phyloP scores from a whole-genome alignment of 768 basidiomycete species.

The Boletus pseudopeckii region DNA sequence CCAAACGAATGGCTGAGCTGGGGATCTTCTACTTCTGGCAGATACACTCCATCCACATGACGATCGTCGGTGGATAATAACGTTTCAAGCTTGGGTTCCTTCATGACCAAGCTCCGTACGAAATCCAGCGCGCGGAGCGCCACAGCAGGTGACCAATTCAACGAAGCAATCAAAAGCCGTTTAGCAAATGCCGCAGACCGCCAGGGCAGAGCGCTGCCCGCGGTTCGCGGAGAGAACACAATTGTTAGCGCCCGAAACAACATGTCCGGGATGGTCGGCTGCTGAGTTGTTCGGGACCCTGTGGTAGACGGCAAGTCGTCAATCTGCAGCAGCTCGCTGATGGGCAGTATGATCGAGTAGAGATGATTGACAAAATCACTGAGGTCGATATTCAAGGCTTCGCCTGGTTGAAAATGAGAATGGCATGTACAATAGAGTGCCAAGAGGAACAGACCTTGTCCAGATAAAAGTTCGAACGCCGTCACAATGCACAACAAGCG shows the following conservation, averaged over 20 bases:
- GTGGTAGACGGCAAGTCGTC: constrained; percentile 45
- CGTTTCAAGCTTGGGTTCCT: constrained; percentile 78
- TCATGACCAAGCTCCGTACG: constrained; percentile 64
- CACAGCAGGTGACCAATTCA: constrained; percentile 74
- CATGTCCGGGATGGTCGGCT: constrained; percentile 55
- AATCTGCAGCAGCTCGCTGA: constrained; percentile 63
- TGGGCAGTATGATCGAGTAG: constrained; percentile 75
- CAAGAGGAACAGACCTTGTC: constrained; percentile 65
- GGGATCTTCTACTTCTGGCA: constrained; percentile 85
- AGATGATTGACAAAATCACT: constrained; percentile 82
- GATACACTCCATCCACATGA: constrained; percentile 78
- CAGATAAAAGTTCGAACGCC: constrained; percentile 94
- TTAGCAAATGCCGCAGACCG: constrained; percentile 91
- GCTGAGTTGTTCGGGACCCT: constrained; percentile 26
- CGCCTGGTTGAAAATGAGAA: constrained; percentile 49
- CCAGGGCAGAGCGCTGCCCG: constrained; percentile 58
- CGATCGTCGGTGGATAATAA: constrained; percentile 87
- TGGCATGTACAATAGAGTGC: constrained; percentile 6
- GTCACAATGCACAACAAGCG: constrained; percentile 86
- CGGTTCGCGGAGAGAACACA: constrained; percentile 72
- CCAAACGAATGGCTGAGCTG: constrained; percentile 79
- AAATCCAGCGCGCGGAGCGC: constrained; percentile 72
- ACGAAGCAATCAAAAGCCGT: constrained; percentile 75
- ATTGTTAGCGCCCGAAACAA: constrained; percentile 83
- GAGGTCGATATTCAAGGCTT: constrained; percentile 96